Percentiles rank a stretch among this genome's conserved stretches.
These are phyloP conservation scores for Tephrocybe sp. DNA, from an alignment of 768 basidiomycete species.

Conservation along the genomic window DNA sequence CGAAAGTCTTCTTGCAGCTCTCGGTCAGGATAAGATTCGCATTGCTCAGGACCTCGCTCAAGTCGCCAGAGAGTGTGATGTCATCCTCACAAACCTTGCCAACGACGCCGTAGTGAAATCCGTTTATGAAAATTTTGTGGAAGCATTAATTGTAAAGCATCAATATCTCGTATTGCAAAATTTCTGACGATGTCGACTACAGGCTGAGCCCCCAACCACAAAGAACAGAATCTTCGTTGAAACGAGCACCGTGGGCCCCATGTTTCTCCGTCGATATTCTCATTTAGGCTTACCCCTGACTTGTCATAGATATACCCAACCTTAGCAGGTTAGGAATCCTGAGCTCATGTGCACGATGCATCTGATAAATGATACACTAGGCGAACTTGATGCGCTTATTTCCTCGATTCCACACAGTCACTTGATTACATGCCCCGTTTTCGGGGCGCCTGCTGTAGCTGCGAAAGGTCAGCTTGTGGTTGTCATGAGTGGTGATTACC, in stretches of 20 bases:
- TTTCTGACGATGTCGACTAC: conserved; percentile 13
- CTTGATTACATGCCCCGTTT: conserved; percentile 76
- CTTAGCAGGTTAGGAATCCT: conserved; percentile 37
- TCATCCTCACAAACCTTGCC: conserved; percentile 73
- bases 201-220: conserved; percentile 38
- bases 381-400: conserved; percentile 67
- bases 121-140: conserved; percentile 59
- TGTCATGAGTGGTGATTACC: conserved; percentile 76
- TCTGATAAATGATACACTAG: conserved; percentile 26
- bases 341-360: not conserved
- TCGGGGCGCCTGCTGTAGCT: conserved; percentile 68
- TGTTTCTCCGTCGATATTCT: not conserved
- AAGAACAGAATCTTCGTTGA: conserved; percentile 79
- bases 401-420: conserved; percentile 54
- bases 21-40: conserved; percentile 50
- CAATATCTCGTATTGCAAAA: not conserved
- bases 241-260: conserved; percentile 65
- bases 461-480: conserved; percentile 64
- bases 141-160: conserved; percentile 49
- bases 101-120: conserved; percentile 67
- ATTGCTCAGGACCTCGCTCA: conserved; percentile 58
- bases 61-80: conserved; percentile 63
- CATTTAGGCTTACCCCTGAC: not conserved
- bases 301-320: conserved; percentile 50
- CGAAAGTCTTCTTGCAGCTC: conserved; percentile 51